phyloP scores from a whole-genome alignment of 176 grass and related monocot species.

The Musa itinerans region DNA sequence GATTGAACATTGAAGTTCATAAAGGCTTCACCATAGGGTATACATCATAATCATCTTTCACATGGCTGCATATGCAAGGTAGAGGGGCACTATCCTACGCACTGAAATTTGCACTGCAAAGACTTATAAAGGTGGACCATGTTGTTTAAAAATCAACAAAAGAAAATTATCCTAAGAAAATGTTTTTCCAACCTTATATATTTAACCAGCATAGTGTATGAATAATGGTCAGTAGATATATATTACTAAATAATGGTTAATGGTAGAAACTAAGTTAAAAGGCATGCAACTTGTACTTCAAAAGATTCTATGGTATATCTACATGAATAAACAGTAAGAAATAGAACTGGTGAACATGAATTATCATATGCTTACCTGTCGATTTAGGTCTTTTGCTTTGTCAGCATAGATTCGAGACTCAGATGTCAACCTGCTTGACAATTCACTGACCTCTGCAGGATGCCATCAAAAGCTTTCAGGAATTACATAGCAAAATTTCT shows the following conservation, averaged over 20 bases:
- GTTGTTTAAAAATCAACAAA: neutral
- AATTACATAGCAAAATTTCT: neutral
- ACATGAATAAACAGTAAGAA: neutral
- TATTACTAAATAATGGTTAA: neutral
- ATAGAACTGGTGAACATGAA: neutral
- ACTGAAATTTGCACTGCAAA: neutral
- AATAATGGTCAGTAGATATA: neutral
- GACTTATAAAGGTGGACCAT: neutral
- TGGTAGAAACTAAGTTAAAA: neutral
- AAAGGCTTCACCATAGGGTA: neutral
- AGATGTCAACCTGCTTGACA: conserved; percentile 21
- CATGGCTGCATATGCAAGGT: neutral
- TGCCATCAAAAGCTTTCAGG: neutral
- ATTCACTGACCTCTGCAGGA: conserved; percentile 56
- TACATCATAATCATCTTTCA: neutral
- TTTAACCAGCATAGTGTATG: neutral
- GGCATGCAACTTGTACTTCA: neutral
- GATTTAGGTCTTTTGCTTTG: conserved; percentile 23
- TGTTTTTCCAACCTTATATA: neutral
- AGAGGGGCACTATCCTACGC: neutral
- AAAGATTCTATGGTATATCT: no score
- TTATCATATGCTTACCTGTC: conserved; percentile 3
- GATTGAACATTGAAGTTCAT: neutral
- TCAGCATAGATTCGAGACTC: conserved; percentile 23
- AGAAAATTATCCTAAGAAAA: neutral